Conservation (phyloP, 2,329 filamentous ascomycete species). For the Talaromyces sp. region DNA sequence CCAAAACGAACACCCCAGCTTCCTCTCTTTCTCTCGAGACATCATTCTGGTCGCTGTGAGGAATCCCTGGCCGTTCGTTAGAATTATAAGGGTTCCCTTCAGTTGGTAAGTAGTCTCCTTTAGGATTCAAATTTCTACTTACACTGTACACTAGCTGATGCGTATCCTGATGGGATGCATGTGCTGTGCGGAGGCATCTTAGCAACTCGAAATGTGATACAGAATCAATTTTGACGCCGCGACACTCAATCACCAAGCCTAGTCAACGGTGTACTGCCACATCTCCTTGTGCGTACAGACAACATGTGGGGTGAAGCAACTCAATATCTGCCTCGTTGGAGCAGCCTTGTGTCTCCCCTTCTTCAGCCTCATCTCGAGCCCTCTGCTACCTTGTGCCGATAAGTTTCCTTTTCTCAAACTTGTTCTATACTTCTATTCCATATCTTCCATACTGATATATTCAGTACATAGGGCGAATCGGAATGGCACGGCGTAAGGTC, state of each 20-base stretch:
- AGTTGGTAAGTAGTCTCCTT: background rate
- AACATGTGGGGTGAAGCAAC: background rate
- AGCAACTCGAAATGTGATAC: background rate
- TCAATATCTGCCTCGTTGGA: background rate
- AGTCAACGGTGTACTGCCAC: background rate
- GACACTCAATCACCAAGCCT: background rate
- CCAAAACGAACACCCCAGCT: background rate
- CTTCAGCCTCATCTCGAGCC: background rate
- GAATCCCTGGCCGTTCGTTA: background rate
- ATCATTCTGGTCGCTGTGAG: background rate
- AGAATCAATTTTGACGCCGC: background rate
- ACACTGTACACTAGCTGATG: background rate
- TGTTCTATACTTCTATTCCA: background rate
- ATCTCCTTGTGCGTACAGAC: background rate
- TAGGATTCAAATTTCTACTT: background rate
- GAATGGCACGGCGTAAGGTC: background rate
- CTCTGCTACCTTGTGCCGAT: too few relatives aligned
- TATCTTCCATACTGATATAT: background rate
- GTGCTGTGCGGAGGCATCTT: background rate
- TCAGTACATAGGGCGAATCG: background rate
- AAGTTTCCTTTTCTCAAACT: background rate
- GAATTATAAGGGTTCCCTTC: background rate
- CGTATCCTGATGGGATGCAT: background rate
- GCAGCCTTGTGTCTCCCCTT: background rate
- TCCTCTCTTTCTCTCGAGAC: background rate